Base-by-base conservation (phyloP, 768 basidiomycete species). In the Tricholoma sp. region DNA sequence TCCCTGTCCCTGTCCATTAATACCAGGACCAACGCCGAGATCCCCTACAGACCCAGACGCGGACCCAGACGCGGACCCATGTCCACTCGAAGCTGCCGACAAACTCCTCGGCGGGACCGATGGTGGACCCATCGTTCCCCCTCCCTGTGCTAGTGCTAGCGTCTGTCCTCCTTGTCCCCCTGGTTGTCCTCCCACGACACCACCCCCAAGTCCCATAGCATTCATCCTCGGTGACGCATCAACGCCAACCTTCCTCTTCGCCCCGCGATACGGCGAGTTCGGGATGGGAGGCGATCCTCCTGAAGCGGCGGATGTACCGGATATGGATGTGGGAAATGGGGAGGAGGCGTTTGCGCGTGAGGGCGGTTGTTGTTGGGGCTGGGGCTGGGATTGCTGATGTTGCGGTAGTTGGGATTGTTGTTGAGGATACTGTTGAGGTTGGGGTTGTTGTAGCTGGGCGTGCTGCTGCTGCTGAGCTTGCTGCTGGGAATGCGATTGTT, bases 211-310 rank as follows among this genome's bases (percentile, higher is more conserved):
- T 8, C 52, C 50, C 35, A 56, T 52, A 21, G 49, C 24, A 10
- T 51, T 62, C 43, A 61, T 52, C 24, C 63, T 52, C 9, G 66
- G 66, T 21, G 68, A 67, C 21, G 61, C 65, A 24, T 66, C 67
- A 54, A 64, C 57, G 32, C 61, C 62, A 0, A 64, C 63, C 51
- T 71, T 71, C 14, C 71, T 61, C 54, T 71, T 71, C 10, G 69
- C 63, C 9, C 70, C 69, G 21, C 71, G 64, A 29, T 68, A 68
- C 9, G 72, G 71, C 10, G 70, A 71, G 39, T 66, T 57, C 16
- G 63, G 61, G 45, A 59, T 29, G 5, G 58, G 52, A 16, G 61
- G 53, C 2, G 61, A 59, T 5, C 43, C 35, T 7, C 34, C 39
- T 59, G 52, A 54, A 12, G 46, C 12, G 46, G 46, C 24, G 4